Percentiles rank a stretch among this genome's conserved stretches.
These are phyloP conservation scores for Cladosporium oxysporum DNA, from an alignment of 2,329 filamentous ascomycete species.

Conservation along the genomic window DNA sequence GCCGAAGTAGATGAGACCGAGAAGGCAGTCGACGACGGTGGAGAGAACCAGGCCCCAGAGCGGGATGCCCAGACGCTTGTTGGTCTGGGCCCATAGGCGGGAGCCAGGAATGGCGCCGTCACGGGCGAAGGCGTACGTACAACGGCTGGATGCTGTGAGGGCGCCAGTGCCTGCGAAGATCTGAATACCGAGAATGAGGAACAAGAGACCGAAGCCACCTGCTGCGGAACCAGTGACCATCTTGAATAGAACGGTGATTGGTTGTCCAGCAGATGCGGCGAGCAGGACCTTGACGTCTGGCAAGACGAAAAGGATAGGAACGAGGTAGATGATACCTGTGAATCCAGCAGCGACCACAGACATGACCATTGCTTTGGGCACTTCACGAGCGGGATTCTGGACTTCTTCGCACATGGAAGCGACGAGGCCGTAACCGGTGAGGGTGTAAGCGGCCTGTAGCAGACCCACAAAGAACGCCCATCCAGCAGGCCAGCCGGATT, in stretches of 20 bases:
- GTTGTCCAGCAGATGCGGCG: conserved; percentile 68
- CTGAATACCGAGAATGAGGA: conserved; percentile 74
- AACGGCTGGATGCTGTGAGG: conserved; percentile 70
- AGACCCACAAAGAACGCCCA: conserved; percentile 75
- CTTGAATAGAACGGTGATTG: conserved; percentile 75
- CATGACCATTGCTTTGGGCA: conserved; percentile 70
- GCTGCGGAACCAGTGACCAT: conserved; percentile 68
- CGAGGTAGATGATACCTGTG: conserved; percentile 67
- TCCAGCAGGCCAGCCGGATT: conserved; percentile 65
- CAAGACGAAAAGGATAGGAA: conserved; percentile 75
- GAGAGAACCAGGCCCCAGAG: conserved; percentile 70
- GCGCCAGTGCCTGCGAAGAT: conserved; percentile 76
- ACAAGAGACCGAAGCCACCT: conserved; percentile 71
- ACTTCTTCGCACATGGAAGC: conserved; percentile 73
- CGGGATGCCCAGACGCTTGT: conserved; percentile 67
- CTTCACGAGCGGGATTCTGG: conserved; percentile 66
- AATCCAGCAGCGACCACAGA: conserved; percentile 67
- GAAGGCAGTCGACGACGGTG: conserved; percentile 66
- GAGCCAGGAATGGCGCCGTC: conserved; percentile 64
- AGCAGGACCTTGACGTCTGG: conserved; percentile 67
- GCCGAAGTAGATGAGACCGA: conserved; percentile 79
- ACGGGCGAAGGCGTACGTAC: conserved; percentile 72
- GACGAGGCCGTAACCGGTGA: conserved; percentile 71
- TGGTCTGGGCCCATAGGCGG: conserved; percentile 51
- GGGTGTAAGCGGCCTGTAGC: conserved; percentile 63